Evolutionary conservation across 2,329 filamentous ascomycete genomes (phyloP).

Genomic region (Calonectria pseudoturangicola): DNA sequence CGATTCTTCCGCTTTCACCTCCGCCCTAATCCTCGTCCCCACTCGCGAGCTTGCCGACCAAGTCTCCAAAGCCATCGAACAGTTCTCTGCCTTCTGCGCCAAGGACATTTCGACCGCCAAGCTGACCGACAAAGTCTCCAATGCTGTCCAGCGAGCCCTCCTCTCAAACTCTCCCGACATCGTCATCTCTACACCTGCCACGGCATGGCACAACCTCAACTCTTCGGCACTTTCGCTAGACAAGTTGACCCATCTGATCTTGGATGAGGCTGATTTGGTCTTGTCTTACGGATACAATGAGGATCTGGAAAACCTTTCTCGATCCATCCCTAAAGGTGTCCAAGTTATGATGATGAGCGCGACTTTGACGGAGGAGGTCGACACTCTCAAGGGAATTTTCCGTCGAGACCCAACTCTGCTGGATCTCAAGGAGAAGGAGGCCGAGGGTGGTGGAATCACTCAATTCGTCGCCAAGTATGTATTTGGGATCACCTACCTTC

Average conservation of each 20-base stretch:
- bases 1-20: slow-evolving; percentile 73
- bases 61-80: slow-evolving; percentile 85
- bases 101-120: slow-evolving; percentile 90
- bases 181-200: slow-evolving; percentile 92
- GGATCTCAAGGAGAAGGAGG: slow-evolving; percentile 88
- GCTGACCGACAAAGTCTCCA: slow-evolving; percentile 91
- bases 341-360: slow-evolving; percentile 97
- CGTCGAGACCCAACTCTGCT: slow-evolving; percentile 87
- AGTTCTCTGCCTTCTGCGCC: slow-evolving; percentile 87
- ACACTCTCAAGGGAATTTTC: slow-evolving; percentile 89
- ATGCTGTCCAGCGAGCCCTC: slow-evolving; percentile 90
- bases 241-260: slow-evolving; percentile 84
- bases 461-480: slow-evolving; percentile 89
- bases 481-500: background rate
- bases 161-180: slow-evolving; percentile 91
- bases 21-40: slow-evolving; percentile 92
- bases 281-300: slow-evolving; percentile 96
- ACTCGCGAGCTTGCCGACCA: slow-evolving; percentile 96
- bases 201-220: slow-evolving; percentile 85
- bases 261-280: slow-evolving; percentile 96
- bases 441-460: slow-evolving; percentile 83
- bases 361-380: slow-evolving; percentile 90
- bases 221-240: slow-evolving; percentile 78
- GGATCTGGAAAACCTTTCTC: slow-evolving; percentile 87
- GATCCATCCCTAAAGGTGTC: slow-evolving; percentile 86